phyloP scores from a whole-genome alignment of 192 early-diverging fungal species.

The Gonapodya sp. region DNA sequence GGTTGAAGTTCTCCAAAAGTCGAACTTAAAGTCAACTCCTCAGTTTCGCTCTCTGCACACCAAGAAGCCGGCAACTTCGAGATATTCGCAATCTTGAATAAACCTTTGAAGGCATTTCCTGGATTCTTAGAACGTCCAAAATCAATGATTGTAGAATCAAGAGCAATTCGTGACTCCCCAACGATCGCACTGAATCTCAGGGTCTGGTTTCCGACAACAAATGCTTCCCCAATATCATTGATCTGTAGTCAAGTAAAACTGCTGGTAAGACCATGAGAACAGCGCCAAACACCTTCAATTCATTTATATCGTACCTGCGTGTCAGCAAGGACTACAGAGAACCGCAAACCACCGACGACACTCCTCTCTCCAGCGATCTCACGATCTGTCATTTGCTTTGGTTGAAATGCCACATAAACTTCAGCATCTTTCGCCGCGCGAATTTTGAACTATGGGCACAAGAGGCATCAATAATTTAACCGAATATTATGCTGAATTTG shows the following conservation, averaged over 20 bases:
- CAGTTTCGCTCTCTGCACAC: neutral
- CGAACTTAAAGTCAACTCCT: neutral
- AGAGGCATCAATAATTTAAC: conserved; percentile 20
- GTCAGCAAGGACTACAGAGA: conserved; percentile 30
- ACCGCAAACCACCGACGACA: conserved; percentile 74
- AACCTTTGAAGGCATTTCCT: conserved; percentile 40
- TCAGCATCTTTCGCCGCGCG: conserved; percentile 34
- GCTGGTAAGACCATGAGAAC: too few relatives aligned
- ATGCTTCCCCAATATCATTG: conserved; percentile 14
- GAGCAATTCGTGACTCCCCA: conserved; percentile 63
- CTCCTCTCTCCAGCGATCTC: conserved; percentile 24
- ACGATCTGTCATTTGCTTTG: conserved; percentile 21
- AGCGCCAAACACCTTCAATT: conserved; percentile 21
- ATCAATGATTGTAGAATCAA: conserved; percentile 55
- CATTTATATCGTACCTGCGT: conserved; percentile 22
- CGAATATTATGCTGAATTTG: too few relatives aligned
- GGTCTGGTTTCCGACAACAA: conserved; percentile 56
- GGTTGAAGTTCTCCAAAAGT: neutral
- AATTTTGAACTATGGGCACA: conserved; percentile 17
- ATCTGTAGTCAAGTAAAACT: too few relatives aligned
- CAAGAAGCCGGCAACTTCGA: conserved; percentile 19
- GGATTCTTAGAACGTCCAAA: conserved; percentile 45
- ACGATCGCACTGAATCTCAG: conserved; percentile 72
- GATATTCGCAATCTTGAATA: conserved; percentile 60
- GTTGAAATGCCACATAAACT: conserved; percentile 73